A percentile compares a stretch with the other conserved stretches of the same genome.
Conservation (phyloP, 306 rosid genomes). For the Astragalus glycyphyllos region DNA sequence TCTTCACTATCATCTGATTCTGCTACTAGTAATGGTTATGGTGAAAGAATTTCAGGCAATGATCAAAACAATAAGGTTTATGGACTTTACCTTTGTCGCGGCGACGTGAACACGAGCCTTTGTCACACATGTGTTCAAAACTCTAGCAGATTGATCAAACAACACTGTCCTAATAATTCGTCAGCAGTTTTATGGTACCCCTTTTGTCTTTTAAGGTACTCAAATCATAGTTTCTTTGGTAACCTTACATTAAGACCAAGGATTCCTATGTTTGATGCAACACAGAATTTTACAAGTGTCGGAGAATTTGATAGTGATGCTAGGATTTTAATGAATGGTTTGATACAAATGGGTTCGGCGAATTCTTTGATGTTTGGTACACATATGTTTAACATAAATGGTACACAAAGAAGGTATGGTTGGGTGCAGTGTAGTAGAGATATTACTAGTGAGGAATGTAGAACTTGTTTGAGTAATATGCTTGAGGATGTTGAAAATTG, state of each 20-base stretch:
- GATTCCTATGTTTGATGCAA: conserved; percentile 54
- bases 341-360: conserved; percentile 47
- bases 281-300: conserved; percentile 45
- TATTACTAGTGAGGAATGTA: conserved; percentile 50
- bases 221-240: conserved; percentile 45
- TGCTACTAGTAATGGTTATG: conserved; percentile 49
- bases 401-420: conserved; percentile 55
- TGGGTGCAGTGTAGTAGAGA: conserved; percentile 60
- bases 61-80: conserved; percentile 39
- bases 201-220: conserved; percentile 53
- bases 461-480: conserved; percentile 52
- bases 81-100: conserved; percentile 52
- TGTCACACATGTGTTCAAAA: conserved; percentile 52
- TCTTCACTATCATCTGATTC: conserved; percentile 46
- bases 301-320: conserved; percentile 56
- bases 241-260: conserved; percentile 39
- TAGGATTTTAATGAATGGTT: conserved; percentile 52
- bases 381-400: conserved; percentile 56
- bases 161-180: conserved; percentile 49
- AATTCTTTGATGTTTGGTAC: conserved; percentile 49
- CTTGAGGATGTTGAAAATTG: conserved; percentile 51
- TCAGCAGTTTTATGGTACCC: conserved; percentile 53
- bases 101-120: conserved; percentile 44
- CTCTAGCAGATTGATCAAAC: conserved; percentile 45
- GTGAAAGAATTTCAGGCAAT: conserved; percentile 38